Evolutionary conservation across 768 basidiomycete genomes (phyloP).

Genomic region (Lanmaoa rubissima): DNA sequence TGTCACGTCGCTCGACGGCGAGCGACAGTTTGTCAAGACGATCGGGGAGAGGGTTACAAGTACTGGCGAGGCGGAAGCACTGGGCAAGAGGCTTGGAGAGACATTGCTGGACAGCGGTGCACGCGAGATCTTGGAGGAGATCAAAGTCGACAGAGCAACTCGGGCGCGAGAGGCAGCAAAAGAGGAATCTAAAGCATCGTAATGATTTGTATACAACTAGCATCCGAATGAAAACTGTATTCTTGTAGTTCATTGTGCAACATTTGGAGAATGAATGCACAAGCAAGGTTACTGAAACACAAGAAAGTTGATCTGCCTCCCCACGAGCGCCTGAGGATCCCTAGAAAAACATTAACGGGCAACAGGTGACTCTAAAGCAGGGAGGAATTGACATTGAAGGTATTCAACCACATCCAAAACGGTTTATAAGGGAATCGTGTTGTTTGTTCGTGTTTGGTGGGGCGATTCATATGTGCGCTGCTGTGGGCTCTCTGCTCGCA

Average conservation of each 20-base stretch:
- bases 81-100: constrained; percentile 67
- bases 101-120: constrained; percentile 70
- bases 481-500: constrained; percentile 1
- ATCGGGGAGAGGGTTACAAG: constrained; percentile 50
- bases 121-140: constrained; percentile 75
- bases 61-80: constrained; percentile 58
- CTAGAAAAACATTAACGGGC: constrained; percentile 37
- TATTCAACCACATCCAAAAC: neutral
- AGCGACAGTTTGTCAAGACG: constrained; percentile 65
- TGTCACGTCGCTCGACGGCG: constrained; percentile 82
- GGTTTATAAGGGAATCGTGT: constrained; percentile 28
- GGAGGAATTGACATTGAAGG: constrained; percentile 44
- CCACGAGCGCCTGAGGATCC: constrained; percentile 66
- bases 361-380: constrained; percentile 73
- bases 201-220: constrained; percentile 2
- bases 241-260: constrained; percentile 25
- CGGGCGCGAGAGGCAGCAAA: constrained; percentile 43
- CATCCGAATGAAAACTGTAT: constrained; percentile 11
- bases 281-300: constrained; percentile 11
- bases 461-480: neutral
- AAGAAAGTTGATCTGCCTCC: constrained; percentile 49
- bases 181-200: constrained; percentile 18
- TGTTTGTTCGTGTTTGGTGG: constrained; percentile 41
- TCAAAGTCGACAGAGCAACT: constrained; percentile 62
- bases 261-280: constrained; percentile 13